These are phyloP conservation scores for Rhodotorula graminis DNA, from an alignment of 768 basidiomycete species.

Conservation along the genomic window DNA sequence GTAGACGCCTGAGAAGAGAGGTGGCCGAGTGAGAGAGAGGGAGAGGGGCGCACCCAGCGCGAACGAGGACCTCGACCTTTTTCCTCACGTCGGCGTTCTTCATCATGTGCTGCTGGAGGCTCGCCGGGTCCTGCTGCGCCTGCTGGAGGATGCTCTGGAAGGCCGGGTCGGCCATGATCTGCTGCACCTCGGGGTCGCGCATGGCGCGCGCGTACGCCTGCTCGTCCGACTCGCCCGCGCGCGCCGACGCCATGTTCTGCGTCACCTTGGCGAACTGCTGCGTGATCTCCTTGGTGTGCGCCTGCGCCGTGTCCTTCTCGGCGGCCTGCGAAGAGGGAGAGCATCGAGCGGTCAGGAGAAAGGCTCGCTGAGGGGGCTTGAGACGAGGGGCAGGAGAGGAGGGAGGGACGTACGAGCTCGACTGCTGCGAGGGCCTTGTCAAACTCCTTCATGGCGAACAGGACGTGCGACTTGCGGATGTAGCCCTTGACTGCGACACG, in stretches of 20 bases:
- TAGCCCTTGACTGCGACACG: constrained; percentile 75
- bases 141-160: constrained; percentile 95
- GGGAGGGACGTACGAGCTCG: constrained; percentile 52
- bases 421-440: constrained; percentile 76
- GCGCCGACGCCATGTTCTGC: constrained; percentile 69
- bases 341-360: too few species aligned
- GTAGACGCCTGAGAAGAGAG: background rate
- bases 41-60: constrained; percentile 55
- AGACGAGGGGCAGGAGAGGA: background rate
- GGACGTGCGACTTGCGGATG: constrained; percentile 81
- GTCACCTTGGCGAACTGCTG: constrained; percentile 74
- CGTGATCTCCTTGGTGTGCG: constrained; percentile 77
- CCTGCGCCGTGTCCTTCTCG: constrained; percentile 70
- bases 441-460: constrained; percentile 86
- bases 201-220: constrained; percentile 88
- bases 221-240: constrained; percentile 81
- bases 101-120: constrained; percentile 94
- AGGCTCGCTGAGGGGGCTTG: background rate
- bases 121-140: constrained; percentile 79
- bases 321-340: constrained; percentile 51
- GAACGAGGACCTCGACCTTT: constrained; percentile 74
- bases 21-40: background rate
- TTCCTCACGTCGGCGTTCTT: constrained; percentile 51
- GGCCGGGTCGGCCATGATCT: constrained; percentile 80
- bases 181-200: constrained; percentile 78